These are phyloP conservation scores for Priceomyces haplophilus DNA, from an alignment of 805 yeast species.

Conservation along the genomic window DNA sequence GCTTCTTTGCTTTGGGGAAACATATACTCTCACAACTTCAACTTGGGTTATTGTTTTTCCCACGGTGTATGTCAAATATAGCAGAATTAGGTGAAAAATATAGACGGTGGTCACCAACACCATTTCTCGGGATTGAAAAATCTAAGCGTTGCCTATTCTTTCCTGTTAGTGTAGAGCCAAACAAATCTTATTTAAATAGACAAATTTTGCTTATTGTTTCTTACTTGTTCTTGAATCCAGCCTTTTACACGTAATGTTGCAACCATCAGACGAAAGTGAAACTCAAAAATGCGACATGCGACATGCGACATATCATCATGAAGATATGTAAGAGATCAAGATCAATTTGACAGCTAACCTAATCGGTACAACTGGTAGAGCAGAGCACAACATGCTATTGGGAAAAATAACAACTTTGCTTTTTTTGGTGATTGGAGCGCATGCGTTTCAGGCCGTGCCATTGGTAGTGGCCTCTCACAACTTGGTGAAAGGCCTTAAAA, in stretches of 20 bases:
- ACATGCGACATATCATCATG: no score
- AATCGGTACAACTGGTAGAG: not conserved
- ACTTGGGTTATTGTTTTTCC: slow-evolving; percentile 3
- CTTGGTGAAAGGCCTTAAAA: slow-evolving; percentile 29
- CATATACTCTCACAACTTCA: slow-evolving; percentile 3
- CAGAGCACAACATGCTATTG: not conserved
- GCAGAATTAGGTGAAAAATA: not conserved
- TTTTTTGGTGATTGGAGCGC: not conserved
- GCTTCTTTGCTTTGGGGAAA: not conserved
- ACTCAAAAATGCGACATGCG: not conserved
- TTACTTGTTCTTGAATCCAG: no score
- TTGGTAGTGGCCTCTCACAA: slow-evolving; percentile 39
- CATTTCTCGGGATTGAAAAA: no score
- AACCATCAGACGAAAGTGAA: not conserved
- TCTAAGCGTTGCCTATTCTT: no score
- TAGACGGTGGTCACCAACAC: no score
- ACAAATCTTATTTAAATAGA: no score
- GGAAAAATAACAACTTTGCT: slow-evolving; percentile 1
- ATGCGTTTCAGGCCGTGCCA: slow-evolving; percentile 24
- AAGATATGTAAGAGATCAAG: no score
- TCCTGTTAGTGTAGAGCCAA: no score
- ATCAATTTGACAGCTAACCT: not conserved
- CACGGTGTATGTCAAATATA: not conserved
- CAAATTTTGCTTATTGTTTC: no score
- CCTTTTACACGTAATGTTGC: not conserved